Evolutionary conservation across 805 yeast species (phyloP).

Genomic region (Grigorovia jiainica): DNA sequence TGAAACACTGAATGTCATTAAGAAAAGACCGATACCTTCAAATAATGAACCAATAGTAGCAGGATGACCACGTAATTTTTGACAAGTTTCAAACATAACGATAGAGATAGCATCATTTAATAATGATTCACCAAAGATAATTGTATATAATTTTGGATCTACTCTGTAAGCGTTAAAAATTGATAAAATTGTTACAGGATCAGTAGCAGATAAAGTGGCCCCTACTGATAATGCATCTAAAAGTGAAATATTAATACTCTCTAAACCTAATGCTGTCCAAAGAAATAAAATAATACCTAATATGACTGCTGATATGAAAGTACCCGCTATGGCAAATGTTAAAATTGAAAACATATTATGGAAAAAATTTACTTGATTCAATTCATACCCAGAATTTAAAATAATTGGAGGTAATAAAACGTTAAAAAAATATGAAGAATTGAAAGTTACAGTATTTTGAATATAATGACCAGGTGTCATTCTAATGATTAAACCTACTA

Average conservation of each 20-base stretch:
- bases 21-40: slow-evolving; percentile 87
- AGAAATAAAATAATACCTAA: slow-evolving; percentile 78
- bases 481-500: slow-evolving; percentile 85
- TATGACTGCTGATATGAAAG: slow-evolving; percentile 84
- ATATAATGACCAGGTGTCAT: slow-evolving; percentile 93
- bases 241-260: slow-evolving; percentile 77
- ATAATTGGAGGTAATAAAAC: slow-evolving; percentile 92
- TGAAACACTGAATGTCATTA: slow-evolving; percentile 88
- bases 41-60: slow-evolving; percentile 70
- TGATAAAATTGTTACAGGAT: slow-evolving; percentile 93
- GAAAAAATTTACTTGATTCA: slow-evolving; percentile 92
- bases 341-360: slow-evolving; percentile 83
- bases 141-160: slow-evolving; percentile 93
- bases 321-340: slow-evolving; percentile 94
- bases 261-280: slow-evolving; percentile 89
- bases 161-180: slow-evolving; percentile 96
- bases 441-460: slow-evolving; percentile 93
- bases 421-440: slow-evolving; percentile 89
- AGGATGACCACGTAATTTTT: slow-evolving; percentile 82
- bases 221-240: slow-evolving; percentile 98
- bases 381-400: slow-evolving; percentile 89
- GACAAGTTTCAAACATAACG: slow-evolving; percentile 98
- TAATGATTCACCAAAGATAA: slow-evolving; percentile 92
- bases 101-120: slow-evolving; percentile 96
- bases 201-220: slow-evolving; percentile 96